Evolutionary conservation across 495 filamentous ascomycete genomes (phyloP).

Genomic region (Daldinia loculata): DNA sequence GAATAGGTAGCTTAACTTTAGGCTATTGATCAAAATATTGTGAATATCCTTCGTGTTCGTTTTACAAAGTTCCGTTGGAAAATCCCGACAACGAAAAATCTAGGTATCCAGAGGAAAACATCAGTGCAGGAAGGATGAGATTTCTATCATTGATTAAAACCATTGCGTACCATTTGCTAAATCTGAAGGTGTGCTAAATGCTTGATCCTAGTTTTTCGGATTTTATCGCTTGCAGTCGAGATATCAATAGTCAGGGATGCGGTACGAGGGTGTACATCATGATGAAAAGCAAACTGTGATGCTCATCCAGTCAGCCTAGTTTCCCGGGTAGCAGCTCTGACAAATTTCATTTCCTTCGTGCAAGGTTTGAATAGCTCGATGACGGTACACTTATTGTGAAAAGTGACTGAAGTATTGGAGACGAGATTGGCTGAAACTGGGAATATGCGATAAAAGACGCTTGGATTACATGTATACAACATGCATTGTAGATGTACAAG

Average conservation of each 20-base stretch:
- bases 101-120: too few species aligned
- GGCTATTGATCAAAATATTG: neutral
- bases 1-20: neutral
- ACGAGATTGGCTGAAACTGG: neutral
- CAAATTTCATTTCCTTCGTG: neutral
- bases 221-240: neutral
- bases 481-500: neutral
- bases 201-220: neutral
- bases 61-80: neutral
- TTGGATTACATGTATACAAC: neutral
- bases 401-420: neutral
- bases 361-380: neutral
- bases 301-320: neutral
- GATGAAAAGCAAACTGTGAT: neutral
- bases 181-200: constrained; percentile 2
- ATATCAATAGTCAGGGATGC: constrained; percentile 5
- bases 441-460: neutral
- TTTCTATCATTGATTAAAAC: neutral
- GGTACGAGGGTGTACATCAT: neutral
- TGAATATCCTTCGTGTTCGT: neutral
- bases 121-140: too few species aligned
- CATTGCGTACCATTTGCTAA: neutral
- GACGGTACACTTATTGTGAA: neutral
- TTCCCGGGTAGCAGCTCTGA: neutral
- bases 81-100: neutral